A percentile compares a stretch with the other conserved stretches of the same genome.
These are phyloP conservation scores for Bidens hawaiensis DNA, from an alignment of 140 eudicot species.

Conservation along the genomic window DNA sequence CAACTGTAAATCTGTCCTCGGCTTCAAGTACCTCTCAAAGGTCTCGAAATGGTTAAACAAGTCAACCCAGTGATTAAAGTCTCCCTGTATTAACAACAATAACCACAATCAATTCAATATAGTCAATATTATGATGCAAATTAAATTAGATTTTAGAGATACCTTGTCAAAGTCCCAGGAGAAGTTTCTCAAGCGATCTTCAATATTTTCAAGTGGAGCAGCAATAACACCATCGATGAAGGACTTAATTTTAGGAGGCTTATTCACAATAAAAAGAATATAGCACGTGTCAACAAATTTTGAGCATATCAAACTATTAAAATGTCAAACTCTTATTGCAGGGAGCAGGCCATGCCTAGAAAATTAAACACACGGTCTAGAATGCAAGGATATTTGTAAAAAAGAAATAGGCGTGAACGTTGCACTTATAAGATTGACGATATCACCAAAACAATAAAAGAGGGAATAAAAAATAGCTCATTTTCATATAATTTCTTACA, in stretches of 20 bases:
- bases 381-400: constrained; percentile 7
- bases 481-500: background rate
- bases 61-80: constrained; percentile 97
- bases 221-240: constrained; percentile 68
- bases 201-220: constrained; percentile 76
- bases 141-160: constrained; percentile 12
- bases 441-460: background rate
- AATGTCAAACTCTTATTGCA: too few species aligned
- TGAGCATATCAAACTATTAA: background rate
- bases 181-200: constrained; percentile 69
- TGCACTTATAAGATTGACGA: background rate
- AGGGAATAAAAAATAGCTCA: too few species aligned
- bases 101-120: constrained; percentile 16
- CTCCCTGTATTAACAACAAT: constrained; percentile 71
- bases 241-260: constrained; percentile 89
- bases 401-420: background rate
- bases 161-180: constrained; percentile 99
- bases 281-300: constrained; percentile 11
- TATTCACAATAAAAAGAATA: constrained; percentile 20
- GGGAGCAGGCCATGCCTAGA: background rate
- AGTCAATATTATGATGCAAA: background rate
- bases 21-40: constrained; percentile 80
- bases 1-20: constrained; percentile 89
- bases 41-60: constrained; percentile 88
- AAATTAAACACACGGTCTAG: background rate